Evolutionary conservation across 371 early-diverging fungal species (phyloP), one percentile per base, ranked within the genome.

Genomic region (Mortierella sp.): DNA sequence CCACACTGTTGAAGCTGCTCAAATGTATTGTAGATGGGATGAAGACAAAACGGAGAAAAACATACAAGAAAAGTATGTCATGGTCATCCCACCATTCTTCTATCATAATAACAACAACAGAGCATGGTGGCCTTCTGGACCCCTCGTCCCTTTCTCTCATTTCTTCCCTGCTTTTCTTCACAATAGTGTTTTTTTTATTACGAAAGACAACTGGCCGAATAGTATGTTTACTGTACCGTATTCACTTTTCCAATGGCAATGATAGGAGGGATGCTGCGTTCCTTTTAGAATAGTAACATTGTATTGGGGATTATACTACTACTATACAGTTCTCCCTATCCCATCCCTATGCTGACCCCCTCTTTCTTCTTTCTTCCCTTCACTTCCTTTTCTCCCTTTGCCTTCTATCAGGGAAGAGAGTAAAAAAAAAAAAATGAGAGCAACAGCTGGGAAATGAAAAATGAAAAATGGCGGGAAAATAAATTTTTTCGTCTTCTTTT

Each of bases 391-490:
- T 48, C 45, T 19, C 3, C 21, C 28, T 42, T 44, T 73, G 60
- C 60, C 42, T 73, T 48, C 38, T 26, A 48, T 57, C 26, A 31
- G 44, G 38, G 34, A 38, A 38, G 5, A 73, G 42, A 57, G n/a
- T 24, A n/a, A n/a, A 26, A 38, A 38, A 38, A 38, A n/a, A 11
- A 57, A 21, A 57, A 57, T 57, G 60, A 60, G 60, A 60, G 60
- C 60, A 60, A 60, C 48, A 48, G 52, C 28, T 77, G 78, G 78
- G 70, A 79, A 79, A 68, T 65, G 70, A 68, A 74, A 57, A 72
- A 72, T n/a, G n/a, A 45, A 57, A 72, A 38, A 72, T 42, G 55
- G 72, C 44, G 72, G 48, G 48, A 72, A 47, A 60, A 60, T n/a
- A n/a, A n/a, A n/a, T n/a, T 13, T 28, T 60, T 60, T 60, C 28